Evolutionary conservation across 2,329 filamentous ascomycete genomes (phyloP).

Genomic region (Alternaria infectoria): DNA sequence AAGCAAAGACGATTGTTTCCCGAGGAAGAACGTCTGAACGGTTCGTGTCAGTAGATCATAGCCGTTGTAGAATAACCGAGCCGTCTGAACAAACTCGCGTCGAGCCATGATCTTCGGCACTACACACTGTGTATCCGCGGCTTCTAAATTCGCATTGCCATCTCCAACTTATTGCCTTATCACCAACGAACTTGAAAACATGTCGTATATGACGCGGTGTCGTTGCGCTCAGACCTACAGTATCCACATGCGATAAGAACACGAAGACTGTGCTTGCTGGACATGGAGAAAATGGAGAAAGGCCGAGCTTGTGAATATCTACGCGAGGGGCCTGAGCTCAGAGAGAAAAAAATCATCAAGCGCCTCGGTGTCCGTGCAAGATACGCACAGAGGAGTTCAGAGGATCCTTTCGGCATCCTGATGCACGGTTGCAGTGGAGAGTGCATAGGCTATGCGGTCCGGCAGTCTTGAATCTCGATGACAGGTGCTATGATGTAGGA

Average conservation of each 20-base stretch:
- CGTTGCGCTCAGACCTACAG: neutral
- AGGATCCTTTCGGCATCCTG: neutral
- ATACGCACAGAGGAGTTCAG: neutral
- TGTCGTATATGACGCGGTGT: neutral
- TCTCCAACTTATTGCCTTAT: neutral
- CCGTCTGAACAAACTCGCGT: neutral
- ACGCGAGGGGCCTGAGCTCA: slow-evolving; percentile 12
- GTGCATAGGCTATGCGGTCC: neutral
- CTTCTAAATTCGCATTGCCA: neutral
- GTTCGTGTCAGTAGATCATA: neutral
- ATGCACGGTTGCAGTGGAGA: neutral
- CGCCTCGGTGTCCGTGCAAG: neutral
- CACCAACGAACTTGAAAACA: neutral
- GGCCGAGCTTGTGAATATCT: slow-evolving; percentile 5
- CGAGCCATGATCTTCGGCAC: neutral
- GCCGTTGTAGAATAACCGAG: neutral
- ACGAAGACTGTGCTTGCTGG: slow-evolving; percentile 1
- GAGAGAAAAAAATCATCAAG: slow-evolving; percentile 1
- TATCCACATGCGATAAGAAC: slow-evolving; percentile 9
- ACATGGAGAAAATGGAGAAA: neutral
- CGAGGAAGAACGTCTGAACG: neutral
- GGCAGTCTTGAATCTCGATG: neutral
- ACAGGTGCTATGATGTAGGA: neutral
- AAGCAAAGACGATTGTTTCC: neutral
- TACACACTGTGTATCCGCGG: neutral